These are phyloP conservation scores for Clavariopsis aquatica DNA, from an alignment of 495 filamentous ascomycete genomes.

Conservation along the genomic window DNA sequence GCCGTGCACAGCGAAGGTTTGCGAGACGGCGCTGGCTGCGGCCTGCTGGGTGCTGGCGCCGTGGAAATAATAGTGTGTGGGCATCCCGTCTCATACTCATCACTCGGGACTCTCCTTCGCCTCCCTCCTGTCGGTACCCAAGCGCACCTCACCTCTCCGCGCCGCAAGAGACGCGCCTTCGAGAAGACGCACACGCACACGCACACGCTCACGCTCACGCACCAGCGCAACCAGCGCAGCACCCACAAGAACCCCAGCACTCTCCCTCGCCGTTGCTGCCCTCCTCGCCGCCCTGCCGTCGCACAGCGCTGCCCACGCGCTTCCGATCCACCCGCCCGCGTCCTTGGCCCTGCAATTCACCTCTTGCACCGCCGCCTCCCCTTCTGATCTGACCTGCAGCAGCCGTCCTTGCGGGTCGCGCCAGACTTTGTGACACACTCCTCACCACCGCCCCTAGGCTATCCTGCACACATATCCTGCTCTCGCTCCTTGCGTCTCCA, in stretches of 20 bases:
- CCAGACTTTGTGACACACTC: slow-evolving; percentile 17
- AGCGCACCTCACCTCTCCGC: slow-evolving; percentile 21
- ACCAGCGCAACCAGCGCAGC: not conserved
- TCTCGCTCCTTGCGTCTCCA: slow-evolving; percentile 3
- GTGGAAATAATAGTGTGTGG: slow-evolving; percentile 29
- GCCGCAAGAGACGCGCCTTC: slow-evolving; percentile 17
- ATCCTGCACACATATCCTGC: slow-evolving; percentile 6
- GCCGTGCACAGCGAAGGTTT: not conserved
- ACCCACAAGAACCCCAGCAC: not conserved
- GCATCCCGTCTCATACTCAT: slow-evolving; percentile 26
- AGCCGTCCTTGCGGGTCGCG: slow-evolving; percentile 18
- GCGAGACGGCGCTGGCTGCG: not conserved
- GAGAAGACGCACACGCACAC: slow-evolving; percentile 1
- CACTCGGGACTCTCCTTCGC: slow-evolving; percentile 28
- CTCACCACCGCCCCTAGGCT: slow-evolving; percentile 8
- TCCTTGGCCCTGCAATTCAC: slow-evolving; percentile 17
- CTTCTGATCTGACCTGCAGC: slow-evolving; percentile 26
- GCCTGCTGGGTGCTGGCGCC: slow-evolving; percentile 1
- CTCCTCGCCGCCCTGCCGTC: not conserved
- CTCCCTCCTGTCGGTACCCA: slow-evolving; percentile 27
- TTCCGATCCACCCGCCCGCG: not conserved
- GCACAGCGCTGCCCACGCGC: not conserved
- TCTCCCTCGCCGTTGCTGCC: not conserved
- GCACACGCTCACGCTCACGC: not conserved
- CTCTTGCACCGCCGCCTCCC: slow-evolving; percentile 24